Evolutionary conservation across 768 basidiomycete genomes (phyloP).

Genomic region (Naematelia encephala): DNA sequence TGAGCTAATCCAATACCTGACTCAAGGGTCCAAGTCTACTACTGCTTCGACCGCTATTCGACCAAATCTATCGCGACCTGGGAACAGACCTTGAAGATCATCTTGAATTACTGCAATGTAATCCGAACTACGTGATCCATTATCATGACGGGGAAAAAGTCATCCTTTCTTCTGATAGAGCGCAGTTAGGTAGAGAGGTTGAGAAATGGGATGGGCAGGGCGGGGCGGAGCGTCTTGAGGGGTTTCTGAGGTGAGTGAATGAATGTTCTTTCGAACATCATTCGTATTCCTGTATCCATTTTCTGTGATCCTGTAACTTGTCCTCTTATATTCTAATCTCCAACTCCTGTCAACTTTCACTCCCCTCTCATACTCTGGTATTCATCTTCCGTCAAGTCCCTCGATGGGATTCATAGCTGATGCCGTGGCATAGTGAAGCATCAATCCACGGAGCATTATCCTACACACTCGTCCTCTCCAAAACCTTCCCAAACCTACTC

Average conservation of each 20-base stretch:
- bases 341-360: too few species aligned
- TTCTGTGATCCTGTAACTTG: too few species aligned
- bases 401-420: too few species aligned
- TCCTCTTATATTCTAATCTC: too few species aligned
- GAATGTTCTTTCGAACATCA: too few species aligned
- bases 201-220: conserved; percentile 52
- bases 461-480: conserved; percentile 51
- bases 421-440: conserved; percentile 39
- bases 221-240: conserved; percentile 49
- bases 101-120: conserved; percentile 53
- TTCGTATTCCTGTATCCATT: too few species aligned
- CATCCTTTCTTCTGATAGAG: conserved; percentile 49
- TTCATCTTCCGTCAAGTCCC: too few species aligned
- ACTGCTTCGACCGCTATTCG: conserved; percentile 52
- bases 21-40: conserved; percentile 51
- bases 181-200: conserved; percentile 49
- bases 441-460: conserved; percentile 51
- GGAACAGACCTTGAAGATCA: conserved; percentile 49
- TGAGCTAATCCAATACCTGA: too few species aligned
- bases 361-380: too few species aligned
- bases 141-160: conserved; percentile 54
- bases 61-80: conserved; percentile 52
- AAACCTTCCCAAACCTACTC: conserved; percentile 49
- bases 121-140: conserved; percentile 54
- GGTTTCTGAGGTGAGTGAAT: conserved; percentile 44